These are phyloP conservation scores for Chlamydomonas urium DNA, from an alignment of 139 green algal genomes.

Conservation along the genomic window DNA sequence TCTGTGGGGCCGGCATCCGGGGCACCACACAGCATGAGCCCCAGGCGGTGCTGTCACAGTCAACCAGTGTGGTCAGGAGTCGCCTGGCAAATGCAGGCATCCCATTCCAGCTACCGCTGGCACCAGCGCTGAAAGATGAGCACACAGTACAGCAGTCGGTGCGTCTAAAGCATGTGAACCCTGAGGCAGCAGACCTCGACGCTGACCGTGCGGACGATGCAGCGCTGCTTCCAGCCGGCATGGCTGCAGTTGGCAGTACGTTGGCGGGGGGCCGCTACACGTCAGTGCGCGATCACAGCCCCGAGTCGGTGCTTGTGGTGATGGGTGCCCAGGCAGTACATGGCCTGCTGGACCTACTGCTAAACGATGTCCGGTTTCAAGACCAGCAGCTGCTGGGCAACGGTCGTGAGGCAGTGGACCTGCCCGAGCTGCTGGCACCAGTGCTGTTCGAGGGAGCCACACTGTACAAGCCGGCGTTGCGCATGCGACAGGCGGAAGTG, in stretches of 20 bases:
- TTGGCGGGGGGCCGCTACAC: too few relatives aligned
- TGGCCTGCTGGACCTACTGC: background rate
- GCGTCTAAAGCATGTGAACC: too few relatives aligned
- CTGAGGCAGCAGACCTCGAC: too few relatives aligned
- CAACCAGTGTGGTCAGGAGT: background rate
- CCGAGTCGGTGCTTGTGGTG: conserved; percentile 1
- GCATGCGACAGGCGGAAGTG: too few relatives aligned
- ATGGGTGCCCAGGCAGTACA: background rate
- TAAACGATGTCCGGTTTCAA: background rate
- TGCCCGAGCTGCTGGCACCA: conserved; percentile 3
- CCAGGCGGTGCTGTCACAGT: background rate
- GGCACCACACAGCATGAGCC: background rate
- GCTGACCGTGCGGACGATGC: too few relatives aligned
- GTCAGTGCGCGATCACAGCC: conserved; percentile 2
- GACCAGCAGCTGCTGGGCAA: background rate
- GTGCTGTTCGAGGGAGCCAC: conserved; percentile 4
- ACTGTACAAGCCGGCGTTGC: background rate
- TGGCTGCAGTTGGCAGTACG: too few relatives aligned
- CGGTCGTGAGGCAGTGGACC: background rate
- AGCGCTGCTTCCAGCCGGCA: too few relatives aligned
- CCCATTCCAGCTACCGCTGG: background rate
- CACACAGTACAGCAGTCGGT: too few relatives aligned
- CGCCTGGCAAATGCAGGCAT: background rate
- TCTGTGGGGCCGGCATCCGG: background rate
- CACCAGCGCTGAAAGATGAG: too few relatives aligned